Base-by-base conservation (phyloP, 163 green algal genomes). In the Trebouxiophyceae sp. region DNA sequence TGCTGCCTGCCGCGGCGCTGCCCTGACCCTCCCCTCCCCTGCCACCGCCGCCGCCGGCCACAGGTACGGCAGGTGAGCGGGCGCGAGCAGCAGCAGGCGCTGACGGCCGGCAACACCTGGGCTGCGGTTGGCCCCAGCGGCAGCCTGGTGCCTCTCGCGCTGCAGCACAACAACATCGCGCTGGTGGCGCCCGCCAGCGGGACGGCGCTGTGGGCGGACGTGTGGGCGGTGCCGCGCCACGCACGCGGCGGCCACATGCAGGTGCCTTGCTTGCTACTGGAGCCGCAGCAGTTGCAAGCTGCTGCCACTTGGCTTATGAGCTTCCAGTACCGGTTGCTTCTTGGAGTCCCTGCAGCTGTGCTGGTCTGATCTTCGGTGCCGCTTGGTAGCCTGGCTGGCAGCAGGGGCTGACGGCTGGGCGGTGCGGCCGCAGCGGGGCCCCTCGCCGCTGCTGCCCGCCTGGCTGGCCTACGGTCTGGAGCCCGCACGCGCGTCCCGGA, bases 381-480 rank as follows among this genome's bases (percentile, higher is more conserved):
- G n/a, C n/a, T n/a, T n/a, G n/a, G n/a, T n/a, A n/a, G n/a, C n/a
- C n/a, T n/a, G n/a, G n/a, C n/a, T n/a, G n/a, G n/a, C n/a, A n/a
- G n/a, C n/a, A n/a, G n/a, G n/a, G n/a, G n/a, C n/a, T n/a, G n/a
- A n/a, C n/a, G n/a, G n/a, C n/a, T n/a, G n/a, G n/a, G n/a, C n/a
- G n/a, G n/a, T n/a, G 39, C 19, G 12, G 39, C 19, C 12, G 39
- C 39, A 50, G 56, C 19, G 28, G 1, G 83, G 78, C 23, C 81
- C 87, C 0, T 86, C 76, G 0, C 87, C 86, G 8, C 55, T 92
- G 61, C 74, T 94, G 66, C 80, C 85, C 16, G 71, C 76, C 5
- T 92, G 85, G 86, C 66, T 93, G 26, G 85, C 89, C 63, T 85
- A 89, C 63, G 59, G 70, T 2, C 63, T 91, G 27, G 65, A 82